Base-by-base conservation (phyloP, 169 alveolate genomes). In the Plasmodium adleri region DNA sequence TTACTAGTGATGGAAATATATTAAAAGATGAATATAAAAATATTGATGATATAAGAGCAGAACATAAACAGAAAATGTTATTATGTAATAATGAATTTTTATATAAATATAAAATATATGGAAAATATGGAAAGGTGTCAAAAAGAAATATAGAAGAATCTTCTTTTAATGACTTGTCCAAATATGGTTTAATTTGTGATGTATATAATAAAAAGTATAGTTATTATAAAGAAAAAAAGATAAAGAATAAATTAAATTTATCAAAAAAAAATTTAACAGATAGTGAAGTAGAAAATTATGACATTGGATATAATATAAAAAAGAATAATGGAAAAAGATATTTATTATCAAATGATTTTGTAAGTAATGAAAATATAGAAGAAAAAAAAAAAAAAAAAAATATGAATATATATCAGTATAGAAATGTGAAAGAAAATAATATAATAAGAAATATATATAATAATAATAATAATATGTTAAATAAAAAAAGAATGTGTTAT, bases 181-280 rank as follows among this genome's bases (percentile, higher is more conserved):
- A 56, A 62, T 73, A 22, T 63, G 59, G 56, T 24, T 73, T 73
- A 73, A 56, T 52, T 22, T 62, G 72, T 62, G 60, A 73, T 22
- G 24, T 73, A 56, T 71, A 32, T 71, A 73, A 73, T 62, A 17
- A 22, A 54, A 12, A 62, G 1, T 73, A 22, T 63, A 56, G 59
- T 6, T 49, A 45, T 13, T 28, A 56, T n/a, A 56, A 73, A 13
- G 39, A 73, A 15, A 56, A 54, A n/a, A 60, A 73, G 10, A 60
- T 28, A 20, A 63, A 9, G 28, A 45, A 54, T 63, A 47, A 20
- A 8, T 39, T 60, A 60, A 74, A 74, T 60, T 74, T 59, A 22
- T 39, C 47, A 39, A 39, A 39, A 9, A 26, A 60, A 74, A 74
- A 74, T 28, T 26, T 59, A 22, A 47, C 24, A 9, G 72, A 52